Conservation (phyloP, 495 filamentous ascomycete genomes). For the Annulohypoxylon moriforme region DNA sequence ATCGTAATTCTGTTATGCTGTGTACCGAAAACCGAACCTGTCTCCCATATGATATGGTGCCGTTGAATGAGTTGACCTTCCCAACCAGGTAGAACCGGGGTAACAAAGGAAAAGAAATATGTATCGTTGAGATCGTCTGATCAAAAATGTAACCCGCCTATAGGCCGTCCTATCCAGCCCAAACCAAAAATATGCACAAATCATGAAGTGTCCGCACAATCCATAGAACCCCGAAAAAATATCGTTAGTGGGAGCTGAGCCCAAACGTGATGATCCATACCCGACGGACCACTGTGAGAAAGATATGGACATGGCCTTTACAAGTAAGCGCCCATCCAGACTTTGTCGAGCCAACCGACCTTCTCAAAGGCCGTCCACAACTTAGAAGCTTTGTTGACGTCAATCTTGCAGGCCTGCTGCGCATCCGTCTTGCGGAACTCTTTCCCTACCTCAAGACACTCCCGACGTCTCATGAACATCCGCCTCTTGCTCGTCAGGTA, state of each 20-base stretch:
- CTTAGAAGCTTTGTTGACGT: slow-evolving; percentile 98
- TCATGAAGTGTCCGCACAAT: background rate
- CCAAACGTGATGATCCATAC: slow-evolving; percentile 19
- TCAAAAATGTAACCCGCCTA: slow-evolving; percentile 17
- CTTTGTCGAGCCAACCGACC: slow-evolving; percentile 84
- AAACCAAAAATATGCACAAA: slow-evolving; percentile 26
- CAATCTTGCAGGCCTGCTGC: slow-evolving; percentile 96
- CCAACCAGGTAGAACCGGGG: slow-evolving; percentile 23
- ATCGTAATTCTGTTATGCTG: slow-evolving; percentile 50
- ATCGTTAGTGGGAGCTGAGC: background rate
- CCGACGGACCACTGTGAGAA: slow-evolving; percentile 17
- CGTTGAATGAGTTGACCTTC: slow-evolving; percentile 20
- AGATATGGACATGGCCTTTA: slow-evolving; percentile 23
- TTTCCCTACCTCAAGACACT: slow-evolving; percentile 75
- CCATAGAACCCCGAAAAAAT: slow-evolving; percentile 1
- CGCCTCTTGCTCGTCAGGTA: slow-evolving; percentile 96
- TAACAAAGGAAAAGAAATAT: slow-evolving; percentile 32
- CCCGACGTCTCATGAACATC: slow-evolving; percentile 83
- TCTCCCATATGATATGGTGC: slow-evolving; percentile 34
- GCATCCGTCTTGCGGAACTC: slow-evolving; percentile 98
- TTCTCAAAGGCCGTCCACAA: slow-evolving; percentile 92
- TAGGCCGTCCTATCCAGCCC: slow-evolving; percentile 19
- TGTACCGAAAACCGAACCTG: slow-evolving; percentile 41
- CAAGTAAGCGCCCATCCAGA: slow-evolving; percentile 67
- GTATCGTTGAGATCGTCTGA: slow-evolving; percentile 29